These are phyloP conservation scores for Penicillium canescens DNA, from an alignment of 495 filamentous ascomycete species.

Conservation along the genomic window DNA sequence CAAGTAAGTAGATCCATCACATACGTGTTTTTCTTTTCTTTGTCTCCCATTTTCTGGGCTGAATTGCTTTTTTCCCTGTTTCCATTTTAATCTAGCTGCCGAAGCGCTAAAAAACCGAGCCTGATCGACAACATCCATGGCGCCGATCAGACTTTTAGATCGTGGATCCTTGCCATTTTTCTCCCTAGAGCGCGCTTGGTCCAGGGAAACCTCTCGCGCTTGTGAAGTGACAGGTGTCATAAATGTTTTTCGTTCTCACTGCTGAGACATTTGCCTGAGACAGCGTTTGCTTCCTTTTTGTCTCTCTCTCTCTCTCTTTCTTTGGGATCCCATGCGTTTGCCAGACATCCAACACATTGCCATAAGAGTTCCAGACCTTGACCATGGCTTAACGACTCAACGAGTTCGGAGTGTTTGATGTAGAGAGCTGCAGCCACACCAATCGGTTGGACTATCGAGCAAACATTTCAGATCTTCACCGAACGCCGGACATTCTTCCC, in stretches of 20 bases:
- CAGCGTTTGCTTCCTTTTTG: constrained; percentile 4
- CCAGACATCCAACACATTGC: background rate
- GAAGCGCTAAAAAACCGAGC: constrained; percentile 18
- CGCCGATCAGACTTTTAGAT: constrained; percentile 22
- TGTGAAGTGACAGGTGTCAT: constrained; percentile 31
- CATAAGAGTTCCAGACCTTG: constrained; percentile 4
- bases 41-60: constrained; percentile 10
- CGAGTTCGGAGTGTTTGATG: constrained; percentile 21
- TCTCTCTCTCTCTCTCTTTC: background rate
- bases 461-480: constrained; percentile 28
- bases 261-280: constrained; percentile 12
- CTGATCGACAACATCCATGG: constrained; percentile 17
- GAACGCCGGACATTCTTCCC: constrained; percentile 15
- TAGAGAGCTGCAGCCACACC: constrained; percentile 23
- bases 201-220: constrained; percentile 7
- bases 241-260: constrained; percentile 3
- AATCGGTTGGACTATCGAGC: constrained; percentile 26
- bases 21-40: no score
- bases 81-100: constrained; percentile 28
- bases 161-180: constrained; percentile 13
- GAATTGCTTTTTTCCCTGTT: constrained; percentile 20
- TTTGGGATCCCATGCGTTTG: constrained; percentile 4
- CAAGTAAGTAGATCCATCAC: no score
- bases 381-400: constrained; percentile 16
- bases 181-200: constrained; percentile 17